These are phyloP conservation scores for Fusarium staphyleae DNA, from an alignment of 2,329 filamentous ascomycete genomes.

Conservation along the genomic window DNA sequence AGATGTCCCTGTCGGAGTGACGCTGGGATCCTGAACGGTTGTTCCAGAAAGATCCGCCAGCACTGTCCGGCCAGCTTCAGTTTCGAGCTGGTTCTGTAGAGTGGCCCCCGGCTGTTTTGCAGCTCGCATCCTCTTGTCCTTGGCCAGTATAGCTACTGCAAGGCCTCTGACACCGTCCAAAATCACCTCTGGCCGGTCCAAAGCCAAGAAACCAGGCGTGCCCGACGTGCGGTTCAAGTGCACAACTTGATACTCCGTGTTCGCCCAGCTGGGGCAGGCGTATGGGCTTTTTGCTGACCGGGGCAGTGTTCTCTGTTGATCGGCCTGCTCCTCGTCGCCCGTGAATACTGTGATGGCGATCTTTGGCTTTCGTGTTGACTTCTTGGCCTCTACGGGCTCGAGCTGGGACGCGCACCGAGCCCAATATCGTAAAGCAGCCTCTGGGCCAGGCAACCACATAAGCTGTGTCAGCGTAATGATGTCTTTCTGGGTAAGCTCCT, in stretches of 20 bases:
- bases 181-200: constrained; percentile 58
- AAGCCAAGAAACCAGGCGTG: constrained; percentile 54
- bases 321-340: constrained; percentile 42
- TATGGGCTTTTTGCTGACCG: constrained; percentile 45
- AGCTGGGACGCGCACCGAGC: constrained; percentile 51
- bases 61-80: constrained; percentile 26
- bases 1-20: constrained; percentile 6
- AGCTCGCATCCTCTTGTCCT: constrained; percentile 49
- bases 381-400: constrained; percentile 40
- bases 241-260: constrained; percentile 52
- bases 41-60: constrained; percentile 41
- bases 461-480: constrained; percentile 67
- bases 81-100: constrained; percentile 47
- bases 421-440: constrained; percentile 65
- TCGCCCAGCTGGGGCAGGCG: constrained; percentile 58
- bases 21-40: constrained; percentile 35
- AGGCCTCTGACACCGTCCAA: constrained; percentile 51
- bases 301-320: constrained; percentile 31
- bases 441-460: constrained; percentile 72
- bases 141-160: constrained; percentile 48
- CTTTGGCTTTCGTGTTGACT: constrained; percentile 45
- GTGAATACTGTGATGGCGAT: constrained; percentile 58
- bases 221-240: constrained; percentile 51
- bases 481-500: constrained; percentile 57
- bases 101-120: constrained; percentile 36